Percentiles rank a stretch among this genome's conserved stretches.
Evolutionary conservation across 345 rosid species (phyloP).

Genomic region (Syzygium grande): DNA sequence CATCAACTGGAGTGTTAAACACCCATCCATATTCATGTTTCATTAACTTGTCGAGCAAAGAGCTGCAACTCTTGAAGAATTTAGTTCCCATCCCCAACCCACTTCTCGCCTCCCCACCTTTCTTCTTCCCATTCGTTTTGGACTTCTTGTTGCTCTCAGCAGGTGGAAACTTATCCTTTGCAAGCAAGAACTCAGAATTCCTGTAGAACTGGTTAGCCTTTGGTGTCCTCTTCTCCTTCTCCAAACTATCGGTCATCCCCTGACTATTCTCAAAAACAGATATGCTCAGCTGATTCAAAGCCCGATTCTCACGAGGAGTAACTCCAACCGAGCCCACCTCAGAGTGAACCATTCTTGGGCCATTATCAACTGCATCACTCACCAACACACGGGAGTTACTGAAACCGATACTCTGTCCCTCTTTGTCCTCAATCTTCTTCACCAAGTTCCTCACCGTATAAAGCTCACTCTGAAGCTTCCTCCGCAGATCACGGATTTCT

Average conservation of each 20-base stretch:
- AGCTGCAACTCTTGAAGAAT: conserved; percentile 58
- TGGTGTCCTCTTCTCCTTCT: conserved; percentile 96
- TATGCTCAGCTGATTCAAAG: conserved; percentile 63
- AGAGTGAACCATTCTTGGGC: conserved; percentile 47
- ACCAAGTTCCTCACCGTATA: conserved; percentile 63
- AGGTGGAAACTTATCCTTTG: conserved; percentile 95
- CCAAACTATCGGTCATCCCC: conserved; percentile 53
- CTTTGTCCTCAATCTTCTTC: conserved; percentile 75
- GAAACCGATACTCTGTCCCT: conserved; percentile 40
- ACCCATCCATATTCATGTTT: conserved; percentile 99
- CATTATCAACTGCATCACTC: conserved; percentile 37
- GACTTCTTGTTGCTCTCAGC: conserved; percentile 94
- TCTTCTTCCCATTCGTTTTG: conserved; percentile 68
- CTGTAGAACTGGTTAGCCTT: conserved; percentile 94
- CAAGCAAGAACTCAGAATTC: conserved; percentile 92
- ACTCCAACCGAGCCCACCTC: conserved; percentile 53
- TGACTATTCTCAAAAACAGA: conserved; percentile 67
- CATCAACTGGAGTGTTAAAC: conserved; percentile 91
- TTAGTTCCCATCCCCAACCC: conserved; percentile 52
- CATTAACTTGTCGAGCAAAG: conserved; percentile 85
- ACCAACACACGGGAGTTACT: conserved; percentile 18
- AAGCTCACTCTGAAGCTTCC: conserved; percentile 77
- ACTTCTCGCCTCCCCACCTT: conserved; percentile 50
- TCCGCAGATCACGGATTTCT: conserved; percentile 54
- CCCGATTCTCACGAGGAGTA: conserved; percentile 52